Percentiles rank a stretch among this genome's conserved stretches.
Conservation (phyloP, 345 rosid species). For the Fremontodendron californicum region DNA sequence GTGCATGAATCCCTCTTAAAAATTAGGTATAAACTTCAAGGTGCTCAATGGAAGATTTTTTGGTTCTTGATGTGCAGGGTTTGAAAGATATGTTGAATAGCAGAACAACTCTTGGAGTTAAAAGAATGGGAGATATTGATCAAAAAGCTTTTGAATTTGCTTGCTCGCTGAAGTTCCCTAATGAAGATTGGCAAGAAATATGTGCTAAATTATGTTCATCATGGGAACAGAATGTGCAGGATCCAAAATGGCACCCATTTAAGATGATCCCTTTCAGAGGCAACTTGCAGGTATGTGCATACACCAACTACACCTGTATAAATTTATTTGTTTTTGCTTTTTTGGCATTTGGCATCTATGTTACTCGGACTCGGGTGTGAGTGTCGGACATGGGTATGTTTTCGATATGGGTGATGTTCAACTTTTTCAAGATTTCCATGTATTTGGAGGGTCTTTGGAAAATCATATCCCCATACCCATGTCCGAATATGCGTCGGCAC, state of each 20-base stretch:
- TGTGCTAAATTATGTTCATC: constrained; percentile 20
- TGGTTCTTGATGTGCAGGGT: constrained; percentile 16
- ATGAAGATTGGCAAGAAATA: constrained; percentile 12
- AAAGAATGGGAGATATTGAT: constrained; percentile 33
- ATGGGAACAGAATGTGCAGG: constrained; percentile 24
- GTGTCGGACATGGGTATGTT: no score
- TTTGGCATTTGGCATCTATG: no score
- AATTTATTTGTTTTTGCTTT: background rate
- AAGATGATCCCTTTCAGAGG: constrained; percentile 5
- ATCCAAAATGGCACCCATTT: constrained; percentile 27
- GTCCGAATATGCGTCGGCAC: no score
- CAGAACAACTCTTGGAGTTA: constrained; percentile 17
- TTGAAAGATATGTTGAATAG: constrained; percentile 20
- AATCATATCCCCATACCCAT: no score
- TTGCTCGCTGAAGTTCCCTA: constrained; percentile 13
- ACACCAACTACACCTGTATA: background rate
- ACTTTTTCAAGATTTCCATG: no score
- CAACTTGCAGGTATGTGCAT: constrained; percentile 14
- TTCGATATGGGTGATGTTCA: no score
- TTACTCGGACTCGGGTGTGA: no score
- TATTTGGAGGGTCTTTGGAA: no score
- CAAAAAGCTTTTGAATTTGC: constrained; percentile 15
- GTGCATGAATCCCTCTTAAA: background rate
- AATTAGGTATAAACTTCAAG: background rate
- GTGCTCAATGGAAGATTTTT: background rate